Evolutionary conservation across 257 asterid species (phyloP).

Genomic region (Anisodus acutangulus): DNA sequence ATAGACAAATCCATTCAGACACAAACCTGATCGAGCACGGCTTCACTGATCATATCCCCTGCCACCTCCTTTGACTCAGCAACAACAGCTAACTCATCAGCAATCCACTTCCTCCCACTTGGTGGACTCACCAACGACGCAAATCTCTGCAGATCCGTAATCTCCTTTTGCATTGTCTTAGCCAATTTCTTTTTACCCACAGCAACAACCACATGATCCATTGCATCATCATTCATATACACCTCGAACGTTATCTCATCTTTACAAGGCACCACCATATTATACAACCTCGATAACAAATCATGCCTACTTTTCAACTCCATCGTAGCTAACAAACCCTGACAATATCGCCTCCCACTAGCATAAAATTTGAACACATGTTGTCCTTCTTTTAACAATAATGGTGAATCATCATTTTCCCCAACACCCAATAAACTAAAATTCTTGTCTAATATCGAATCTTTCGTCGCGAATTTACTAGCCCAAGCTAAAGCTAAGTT

Average conservation of each 20-base stretch:
- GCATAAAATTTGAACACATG: conserved; percentile 80
- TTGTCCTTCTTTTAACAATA: conserved; percentile 81
- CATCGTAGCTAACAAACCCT: conserved; percentile 90
- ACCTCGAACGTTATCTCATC: conserved; percentile 95
- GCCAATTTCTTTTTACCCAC: conserved; percentile 84
- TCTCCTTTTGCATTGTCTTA: conserved; percentile 81
- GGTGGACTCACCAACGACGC: conserved; percentile 70
- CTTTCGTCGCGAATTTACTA: conserved; percentile 64
- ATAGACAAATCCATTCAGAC: not conserved
- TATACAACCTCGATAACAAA: conserved; percentile 82
- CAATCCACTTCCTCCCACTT: conserved; percentile 79
- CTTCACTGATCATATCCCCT: conserved; percentile 82
- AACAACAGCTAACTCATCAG: conserved; percentile 82
- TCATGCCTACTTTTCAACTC: conserved; percentile 93
- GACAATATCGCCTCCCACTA: conserved; percentile 90
- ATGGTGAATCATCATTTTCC: conserved; percentile 81
- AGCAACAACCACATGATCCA: conserved; percentile 87
- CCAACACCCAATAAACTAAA: conserved; percentile 88
- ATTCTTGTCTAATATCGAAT: conserved; percentile 78
- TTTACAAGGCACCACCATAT: conserved; percentile 85
- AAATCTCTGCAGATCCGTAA: conserved; percentile 76
- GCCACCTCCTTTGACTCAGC: conserved; percentile 93
- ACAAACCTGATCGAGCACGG: conserved; percentile 87
- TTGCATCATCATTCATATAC: conserved; percentile 88
- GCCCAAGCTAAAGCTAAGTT: conserved; percentile 79